Conservation (phyloP, 1,139 yeast genomes). For the Pneumocystis oryctolagi region DNA sequence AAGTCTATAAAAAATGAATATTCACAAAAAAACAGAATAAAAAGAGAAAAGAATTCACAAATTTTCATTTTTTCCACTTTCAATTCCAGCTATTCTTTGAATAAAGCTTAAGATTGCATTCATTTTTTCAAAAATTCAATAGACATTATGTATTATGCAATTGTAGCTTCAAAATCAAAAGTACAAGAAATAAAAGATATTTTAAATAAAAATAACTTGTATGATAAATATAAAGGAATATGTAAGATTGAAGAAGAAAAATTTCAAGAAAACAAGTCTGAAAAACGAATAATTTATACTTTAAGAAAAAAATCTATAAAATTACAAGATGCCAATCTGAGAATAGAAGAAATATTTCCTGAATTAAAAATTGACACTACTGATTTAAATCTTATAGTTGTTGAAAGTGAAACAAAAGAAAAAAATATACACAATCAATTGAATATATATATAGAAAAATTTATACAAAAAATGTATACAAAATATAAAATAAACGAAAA, state of each 20-base stretch:
- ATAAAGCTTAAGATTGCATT: background rate
- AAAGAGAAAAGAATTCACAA: background rate
- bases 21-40: background rate
- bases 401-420: background rate
- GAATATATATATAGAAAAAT: background rate
- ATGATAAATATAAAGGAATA: background rate
- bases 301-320: background rate
- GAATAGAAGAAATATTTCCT: background rate
- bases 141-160: background rate
- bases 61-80: background rate
- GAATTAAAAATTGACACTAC: background rate
- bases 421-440: background rate
- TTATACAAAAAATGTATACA: background rate
- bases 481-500: background rate
- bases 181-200: conserved; percentile 1
- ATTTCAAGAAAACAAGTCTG: background rate
- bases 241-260: background rate
- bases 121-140: background rate
- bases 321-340: too few relatives aligned
- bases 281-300: background rate
- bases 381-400: background rate
- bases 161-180: background rate
- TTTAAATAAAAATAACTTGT: background rate
- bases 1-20: background rate
- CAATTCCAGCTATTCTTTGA: background rate